Evolutionary conservation across 1,284 basidiomycete genomes (phyloP), one percentile per base, ranked within the genome.

Genomic region (Cryptococcus sp.): DNA sequence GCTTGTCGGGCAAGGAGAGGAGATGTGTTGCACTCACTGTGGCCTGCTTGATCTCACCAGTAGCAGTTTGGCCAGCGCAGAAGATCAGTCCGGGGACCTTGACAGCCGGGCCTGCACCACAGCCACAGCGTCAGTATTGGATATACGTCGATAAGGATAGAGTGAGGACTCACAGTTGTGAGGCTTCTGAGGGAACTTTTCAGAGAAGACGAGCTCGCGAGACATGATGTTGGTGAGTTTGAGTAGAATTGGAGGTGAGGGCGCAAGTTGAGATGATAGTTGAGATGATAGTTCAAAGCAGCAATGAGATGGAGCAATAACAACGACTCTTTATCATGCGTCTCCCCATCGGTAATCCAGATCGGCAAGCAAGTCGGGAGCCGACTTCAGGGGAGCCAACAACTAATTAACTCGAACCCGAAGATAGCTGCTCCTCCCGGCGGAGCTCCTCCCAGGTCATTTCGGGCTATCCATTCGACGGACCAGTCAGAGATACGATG

Each of bases 71-170:
- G 16, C 70, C 70, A 19, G 69, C 67, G 39, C 60, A 64, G 60
- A 72, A 72, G 47, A 72, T 65, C n/a, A 72, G 62, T 40, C 70
- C 70, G 35, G 70, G 69, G 39, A 73, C 58, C 55, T 68, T 68
- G 61, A 67, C 64, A 20, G 69, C 71, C 1, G 69, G 71, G 20
- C 50, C 69, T 70, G 52, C 1, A 39, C 23, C n/a, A 25, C 27
- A 39, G 30, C 5, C 38, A 41, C 50, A 56, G 41, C 54, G 3
- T 22, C 13, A 2, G 45, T 7, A 38, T 15, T 3, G 25, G 25
- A 25, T 25, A 25, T 25, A 47, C n/a, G 30, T 13, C 8, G 40
- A 47, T 47, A 19, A n/a, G 17, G 39, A 7, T 17, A 7, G 7
- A 15, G 48, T 4, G 6, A 23, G 13, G 10, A 64, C 65, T 52